phyloP scores from a whole-genome alignment of 495 filamentous ascomycete genomes.

The Astrocystis sublimbata region DNA sequence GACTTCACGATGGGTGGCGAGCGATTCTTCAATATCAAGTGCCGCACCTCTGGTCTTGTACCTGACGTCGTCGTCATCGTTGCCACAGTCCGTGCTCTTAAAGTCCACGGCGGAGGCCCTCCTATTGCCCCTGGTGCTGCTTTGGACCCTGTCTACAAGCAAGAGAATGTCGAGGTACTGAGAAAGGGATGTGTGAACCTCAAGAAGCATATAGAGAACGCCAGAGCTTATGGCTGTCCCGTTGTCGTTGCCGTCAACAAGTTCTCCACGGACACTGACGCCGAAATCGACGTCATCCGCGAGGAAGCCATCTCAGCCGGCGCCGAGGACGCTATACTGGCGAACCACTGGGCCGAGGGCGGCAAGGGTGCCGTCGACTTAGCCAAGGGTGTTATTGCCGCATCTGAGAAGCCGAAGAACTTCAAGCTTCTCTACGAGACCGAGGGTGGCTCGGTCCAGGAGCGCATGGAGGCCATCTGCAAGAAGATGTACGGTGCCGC shows the following conservation, averaged over 20 bases:
- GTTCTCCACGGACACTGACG: slow-evolving; percentile 90
- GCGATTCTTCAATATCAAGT: slow-evolving; percentile 99
- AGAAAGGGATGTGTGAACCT: slow-evolving; percentile 90
- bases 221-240: slow-evolving; percentile 82
- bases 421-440: slow-evolving; percentile 87
- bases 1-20: slow-evolving; percentile 99
- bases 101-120: slow-evolving; percentile 94
- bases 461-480: slow-evolving; percentile 89
- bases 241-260: slow-evolving; percentile 98
- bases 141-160: slow-evolving; percentile 80
- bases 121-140: slow-evolving; percentile 84
- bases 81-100: slow-evolving; percentile 90
- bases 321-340: slow-evolving; percentile 88
- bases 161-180: slow-evolving; percentile 90
- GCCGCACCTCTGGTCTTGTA: slow-evolving; percentile 85
- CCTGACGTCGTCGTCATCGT: slow-evolving; percentile 95
- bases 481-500: slow-evolving; percentile 91
- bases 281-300: slow-evolving; percentile 82
- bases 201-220: slow-evolving; percentile 90
- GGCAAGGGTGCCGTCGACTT: slow-evolving; percentile 88
- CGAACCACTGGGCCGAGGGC: slow-evolving; percentile 97
- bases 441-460: slow-evolving; percentile 71
- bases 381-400: slow-evolving; percentile 80
- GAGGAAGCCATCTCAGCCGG: slow-evolving; percentile 92
- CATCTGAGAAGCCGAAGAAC: slow-evolving; percentile 80